A percentile compares a stretch with the other conserved stretches of the same genome.
phyloP scores from a whole-genome alignment of 306 rosid species.

The Pyrus communis region DNA sequence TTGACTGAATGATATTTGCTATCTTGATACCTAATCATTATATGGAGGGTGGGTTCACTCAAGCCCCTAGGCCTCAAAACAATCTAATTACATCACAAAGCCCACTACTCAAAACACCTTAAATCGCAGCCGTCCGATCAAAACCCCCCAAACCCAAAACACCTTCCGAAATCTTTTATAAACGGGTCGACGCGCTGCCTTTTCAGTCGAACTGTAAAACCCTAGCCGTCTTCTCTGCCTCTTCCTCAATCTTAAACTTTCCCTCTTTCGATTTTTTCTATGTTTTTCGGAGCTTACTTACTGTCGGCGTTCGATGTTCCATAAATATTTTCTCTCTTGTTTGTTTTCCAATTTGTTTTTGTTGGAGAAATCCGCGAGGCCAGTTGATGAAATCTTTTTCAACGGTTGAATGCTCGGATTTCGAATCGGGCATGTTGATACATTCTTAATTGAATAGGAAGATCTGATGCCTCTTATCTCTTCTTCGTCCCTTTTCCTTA shows the following conservation, averaged over 20 bases:
- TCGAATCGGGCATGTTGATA: constrained; percentile 29
- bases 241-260: neutral
- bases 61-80: no score
- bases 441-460: constrained; percentile 36
- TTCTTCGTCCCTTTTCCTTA: neutral
- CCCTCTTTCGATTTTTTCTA: no score
- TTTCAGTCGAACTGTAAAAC: neutral
- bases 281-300: neutral
- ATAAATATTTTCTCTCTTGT: no score
- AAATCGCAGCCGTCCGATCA: constrained; percentile 23
- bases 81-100: neutral
- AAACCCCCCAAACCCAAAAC: neutral
- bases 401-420: constrained; percentile 22
- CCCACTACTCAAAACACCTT: neutral
- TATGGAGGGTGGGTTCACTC: no score
- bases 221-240: neutral
- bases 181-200: neutral
- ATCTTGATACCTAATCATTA: neutral
- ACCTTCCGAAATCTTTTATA: neutral
- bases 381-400: constrained; percentile 31
- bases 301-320: neutral
- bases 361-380: neutral
- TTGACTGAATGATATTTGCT: neutral
- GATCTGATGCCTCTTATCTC: constrained; percentile 39
- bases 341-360: neutral